Evolutionary conservation across 495 filamentous ascomycete genomes (phyloP).

Genomic region (Lophiotrema nucula): DNA sequence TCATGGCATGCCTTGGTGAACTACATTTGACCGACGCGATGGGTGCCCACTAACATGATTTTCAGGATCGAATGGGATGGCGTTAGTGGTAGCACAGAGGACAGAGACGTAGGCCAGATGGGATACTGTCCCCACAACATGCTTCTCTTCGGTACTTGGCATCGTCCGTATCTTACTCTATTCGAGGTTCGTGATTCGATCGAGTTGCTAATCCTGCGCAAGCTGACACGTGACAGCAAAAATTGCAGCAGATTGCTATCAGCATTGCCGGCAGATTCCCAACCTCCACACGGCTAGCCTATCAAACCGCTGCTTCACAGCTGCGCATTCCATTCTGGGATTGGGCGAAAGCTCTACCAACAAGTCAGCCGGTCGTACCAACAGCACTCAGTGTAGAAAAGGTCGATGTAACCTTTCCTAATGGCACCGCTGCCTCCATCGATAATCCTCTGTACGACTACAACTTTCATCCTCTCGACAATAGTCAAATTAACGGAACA

Average conservation of each 20-base stretch:
- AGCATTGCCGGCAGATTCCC: conserved; percentile 19
- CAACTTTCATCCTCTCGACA: conserved; percentile 27
- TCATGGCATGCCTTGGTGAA: conserved; percentile 27
- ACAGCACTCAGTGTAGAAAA: conserved; percentile 3
- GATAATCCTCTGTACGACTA: conserved; percentile 26
- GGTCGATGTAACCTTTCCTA: conserved; percentile 16
- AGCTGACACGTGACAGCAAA: conserved; percentile 11
- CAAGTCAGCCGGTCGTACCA: conserved; percentile 12
- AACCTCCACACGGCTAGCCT: background rate
- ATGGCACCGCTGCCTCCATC: conserved; percentile 14
- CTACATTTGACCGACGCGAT: background rate
- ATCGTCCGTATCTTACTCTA: conserved; percentile 19
- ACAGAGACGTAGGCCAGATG: background rate
- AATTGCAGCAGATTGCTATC: conserved; percentile 15
- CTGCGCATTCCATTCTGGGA: conserved; percentile 28
- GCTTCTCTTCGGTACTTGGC: conserved; percentile 24
- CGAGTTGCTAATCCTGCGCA: background rate
- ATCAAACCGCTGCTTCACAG: conserved; percentile 15
- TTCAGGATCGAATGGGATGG: conserved; percentile 22
- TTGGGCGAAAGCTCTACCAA: conserved; percentile 27
- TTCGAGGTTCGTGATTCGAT: conserved; percentile 15
- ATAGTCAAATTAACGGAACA: conserved; percentile 27
- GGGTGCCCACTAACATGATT: background rate
- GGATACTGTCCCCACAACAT: conserved; percentile 25
- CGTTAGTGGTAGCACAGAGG: conserved; percentile 3